Evolutionary conservation across 768 basidiomycete genomes (phyloP).

Genomic region (Collybia nuda): DNA sequence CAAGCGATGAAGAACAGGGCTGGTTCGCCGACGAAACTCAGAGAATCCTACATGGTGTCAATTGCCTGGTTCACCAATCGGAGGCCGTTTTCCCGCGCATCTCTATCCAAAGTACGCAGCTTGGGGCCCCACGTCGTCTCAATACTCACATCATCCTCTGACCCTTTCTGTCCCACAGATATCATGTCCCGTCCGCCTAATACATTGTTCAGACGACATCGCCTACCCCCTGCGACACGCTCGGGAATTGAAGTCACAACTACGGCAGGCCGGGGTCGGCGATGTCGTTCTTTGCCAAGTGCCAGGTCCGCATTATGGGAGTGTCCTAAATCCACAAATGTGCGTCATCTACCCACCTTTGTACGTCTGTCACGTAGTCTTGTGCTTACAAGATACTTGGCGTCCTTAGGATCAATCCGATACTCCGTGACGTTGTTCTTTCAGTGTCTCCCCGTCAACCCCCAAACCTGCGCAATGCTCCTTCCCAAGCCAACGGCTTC

Average conservation of each 20-base stretch:
- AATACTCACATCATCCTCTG: neutral
- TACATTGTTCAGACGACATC: slow-evolving; percentile 25
- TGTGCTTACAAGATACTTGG: no score
- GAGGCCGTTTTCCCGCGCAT: slow-evolving; percentile 8
- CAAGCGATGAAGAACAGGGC: slow-evolving; percentile 14
- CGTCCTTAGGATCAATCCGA: slow-evolving; percentile 13
- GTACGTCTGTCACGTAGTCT: neutral
- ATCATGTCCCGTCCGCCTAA: slow-evolving; percentile 19
- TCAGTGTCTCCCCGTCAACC: slow-evolving; percentile 1
- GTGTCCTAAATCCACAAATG: slow-evolving; percentile 18
- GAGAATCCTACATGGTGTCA: slow-evolving; percentile 11
- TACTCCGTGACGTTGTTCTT: slow-evolving; percentile 14
- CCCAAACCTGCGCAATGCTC: neutral
- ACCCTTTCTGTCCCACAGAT: slow-evolving; percentile 6
- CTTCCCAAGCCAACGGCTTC: slow-evolving; percentile 2
- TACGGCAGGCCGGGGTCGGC: slow-evolving; percentile 19
- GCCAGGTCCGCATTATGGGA: slow-evolving; percentile 20
- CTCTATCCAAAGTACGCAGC: slow-evolving; percentile 12
- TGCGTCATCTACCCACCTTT: slow-evolving; percentile 7
- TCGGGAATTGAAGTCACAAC: slow-evolving; percentile 12
- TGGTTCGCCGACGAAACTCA: slow-evolving; percentile 16
- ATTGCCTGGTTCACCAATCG: slow-evolving; percentile 20
- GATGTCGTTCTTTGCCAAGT: slow-evolving; percentile 17
- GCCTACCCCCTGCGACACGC: slow-evolving; percentile 16
- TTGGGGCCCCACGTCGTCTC: no score